Evolutionary conservation across 768 basidiomycete species (phyloP), one percentile per base, ranked within the genome.

Genomic region (Lyophyllum decastes): DNA sequence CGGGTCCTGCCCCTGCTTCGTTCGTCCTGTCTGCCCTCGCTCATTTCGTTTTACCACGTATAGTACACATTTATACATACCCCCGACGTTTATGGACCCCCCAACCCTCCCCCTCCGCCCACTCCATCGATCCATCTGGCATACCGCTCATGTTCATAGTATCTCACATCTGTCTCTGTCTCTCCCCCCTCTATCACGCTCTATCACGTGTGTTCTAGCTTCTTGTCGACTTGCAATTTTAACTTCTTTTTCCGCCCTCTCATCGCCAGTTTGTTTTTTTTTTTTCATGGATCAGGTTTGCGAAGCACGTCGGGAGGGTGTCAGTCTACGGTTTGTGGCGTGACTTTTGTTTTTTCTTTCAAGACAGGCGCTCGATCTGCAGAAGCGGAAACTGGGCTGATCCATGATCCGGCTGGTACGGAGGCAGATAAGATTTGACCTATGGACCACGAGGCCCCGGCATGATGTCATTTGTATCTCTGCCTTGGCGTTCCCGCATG

Each of bases 141-240:
- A 48, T 48, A 48, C 49, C 44, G 17, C 24, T 52, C 27, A 17
- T 53, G 27, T 58, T 33, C 50, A 46, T 24, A n/a, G n/a, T 25
- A 19, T 52, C 44, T 52, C 49, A 27, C 21, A 35, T 38, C 25
- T 35, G n/a, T n/a, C n/a, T n/a, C n/a, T n/a, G n/a, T n/a, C n/a
- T n/a, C n/a, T n/a, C n/a, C n/a, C n/a, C n/a, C n/a, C n/a, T n/a
- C n/a, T n/a, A n/a, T 22, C 35, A 6, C 35, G 9, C 22, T 30
- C 38, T 41, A 5, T 19, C 40, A 19, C n/a, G 21, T 48, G 17
- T 55, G 9, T n/a, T 22, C 17, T 40, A 35, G 25, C 22, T 26
- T 55, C 45, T 55, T 46, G 49, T 47, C 45, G 12, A 52, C 43
- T n/a, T 47, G 54, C 59, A 60, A 60, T 51, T 46, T 43, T 27